These are phyloP conservation scores for Pulveroboletus sp. DNA, from an alignment of 768 basidiomycete species.

Conservation along the genomic window DNA sequence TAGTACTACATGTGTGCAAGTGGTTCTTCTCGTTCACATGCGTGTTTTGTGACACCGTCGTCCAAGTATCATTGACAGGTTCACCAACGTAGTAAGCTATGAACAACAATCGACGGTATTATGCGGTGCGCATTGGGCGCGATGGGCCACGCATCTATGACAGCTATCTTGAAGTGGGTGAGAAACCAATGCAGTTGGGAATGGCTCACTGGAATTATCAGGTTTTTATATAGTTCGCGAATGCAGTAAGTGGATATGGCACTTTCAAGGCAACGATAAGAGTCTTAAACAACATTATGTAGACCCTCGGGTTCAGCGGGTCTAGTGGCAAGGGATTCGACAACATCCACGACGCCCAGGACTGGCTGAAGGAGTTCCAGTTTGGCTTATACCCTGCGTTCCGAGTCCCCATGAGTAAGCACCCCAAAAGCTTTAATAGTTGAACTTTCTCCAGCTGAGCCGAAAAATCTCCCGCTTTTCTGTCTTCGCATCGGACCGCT, in stretches of 20 bases:
- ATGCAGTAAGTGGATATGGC: constrained; percentile 18
- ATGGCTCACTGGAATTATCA: background rate
- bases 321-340: constrained; percentile 33
- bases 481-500: background rate
- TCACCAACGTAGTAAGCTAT: constrained; percentile 4
- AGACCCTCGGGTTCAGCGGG: constrained; percentile 32
- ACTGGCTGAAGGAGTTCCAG: constrained; percentile 20
- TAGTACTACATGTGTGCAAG: no score
- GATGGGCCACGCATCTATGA: constrained; percentile 33
- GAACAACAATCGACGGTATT: constrained; percentile 25
- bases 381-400: constrained; percentile 11
- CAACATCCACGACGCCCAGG: constrained; percentile 24
- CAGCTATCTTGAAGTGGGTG: constrained; percentile 26
- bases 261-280: background rate
- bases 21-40: background rate
- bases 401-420: constrained; percentile 23
- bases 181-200: background rate
- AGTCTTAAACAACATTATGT: background rate
- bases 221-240: constrained; percentile 17
- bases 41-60: background rate
- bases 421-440: background rate
- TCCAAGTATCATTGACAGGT: background rate
- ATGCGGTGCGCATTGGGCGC: constrained; percentile 35
- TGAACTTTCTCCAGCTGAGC: background rate
- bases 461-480: background rate